Evolutionary conservation across 2,329 filamentous ascomycete species (phyloP), one percentile per base, ranked within the genome.

Genomic region (Aureobasidium sp.): DNA sequence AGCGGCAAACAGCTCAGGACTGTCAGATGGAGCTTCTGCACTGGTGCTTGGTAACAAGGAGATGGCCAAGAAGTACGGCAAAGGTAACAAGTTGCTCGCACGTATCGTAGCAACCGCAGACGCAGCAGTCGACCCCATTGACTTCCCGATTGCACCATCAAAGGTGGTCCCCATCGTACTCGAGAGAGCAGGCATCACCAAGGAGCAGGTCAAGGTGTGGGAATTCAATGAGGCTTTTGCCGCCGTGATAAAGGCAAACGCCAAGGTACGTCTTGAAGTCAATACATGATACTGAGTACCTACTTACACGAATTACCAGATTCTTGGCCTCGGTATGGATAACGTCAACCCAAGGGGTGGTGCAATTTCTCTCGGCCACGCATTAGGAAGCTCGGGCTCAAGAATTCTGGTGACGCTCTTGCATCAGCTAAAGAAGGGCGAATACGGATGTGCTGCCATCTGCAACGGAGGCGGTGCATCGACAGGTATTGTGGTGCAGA

Each of bases 141-240:
- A 99, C 76, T 99, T 99, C 79, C 92, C 94, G 15, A 81, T 97
- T 48, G 94, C 94, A 1, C 94, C 94, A 0, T 84, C 94, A 43
- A 92, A 95, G 75, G 93, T 93, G 5, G 93, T 97, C 0, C 92
- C 93, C 3, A 85, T 97, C 69, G 92, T 92, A 12, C 81, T 99
- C 56, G 84, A 92, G 75, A 84, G 92, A 63, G 94, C 94, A 0
- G 92, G 93, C 12, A 92, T 99, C 67, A 90, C 85, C 66, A 91
- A 92, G 76, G 88, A 95, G 51, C 89, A 97, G 74, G 91, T 99
- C 50, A 87, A 93, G 5, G 79, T 97, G 26, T 97, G 94, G 93
- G 94, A 97, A 75, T 96, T 99, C 76, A 99, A 99, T 75, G 94
- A 99, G 78, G 94, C 94, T 0, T 99, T 99, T 73, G 93, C 94